A percentile compares a stretch with the other conserved stretches of the same genome.
Evolutionary conservation across 2,329 filamentous ascomycete species (phyloP).

Genomic region (Sclerotinia trifoliorum): DNA sequence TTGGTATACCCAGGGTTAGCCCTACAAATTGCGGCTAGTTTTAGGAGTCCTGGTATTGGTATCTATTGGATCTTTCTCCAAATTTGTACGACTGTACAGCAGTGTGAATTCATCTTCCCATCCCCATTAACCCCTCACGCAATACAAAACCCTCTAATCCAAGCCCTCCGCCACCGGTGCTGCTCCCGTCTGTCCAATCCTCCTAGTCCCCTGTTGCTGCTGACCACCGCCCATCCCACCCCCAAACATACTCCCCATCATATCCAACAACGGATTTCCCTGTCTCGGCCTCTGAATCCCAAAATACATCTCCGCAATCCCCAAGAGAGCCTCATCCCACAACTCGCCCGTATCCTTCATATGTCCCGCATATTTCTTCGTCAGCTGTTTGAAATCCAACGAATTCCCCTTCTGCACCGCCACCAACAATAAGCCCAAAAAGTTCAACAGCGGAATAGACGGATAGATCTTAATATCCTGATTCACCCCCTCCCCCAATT

Average conservation of each 20-base stretch:
- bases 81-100: neutral
- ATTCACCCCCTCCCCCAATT: constrained; percentile 70
- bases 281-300: constrained; percentile 83
- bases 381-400: constrained; percentile 79
- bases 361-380: constrained; percentile 75
- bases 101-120: neutral
- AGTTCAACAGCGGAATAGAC: constrained; percentile 90
- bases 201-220: constrained; percentile 39
- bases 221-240: constrained; percentile 59
- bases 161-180: constrained; percentile 58
- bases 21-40: neutral
- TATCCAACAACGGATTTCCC: constrained; percentile 91
- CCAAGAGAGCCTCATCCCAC: constrained; percentile 81
- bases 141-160: constrained; percentile 46
- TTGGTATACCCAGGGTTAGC: constrained; percentile 1
- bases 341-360: constrained; percentile 71
- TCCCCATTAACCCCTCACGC: neutral
- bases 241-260: constrained; percentile 95
- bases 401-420: constrained; percentile 74
- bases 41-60: constrained; percentile 10
- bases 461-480: constrained; percentile 86
- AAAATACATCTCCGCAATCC: constrained; percentile 97
- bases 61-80: neutral
- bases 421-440: constrained; percentile 79
- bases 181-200: constrained; percentile 39